Conservation (phyloP, 345 rosid genomes). For the Mangifera indica region DNA sequence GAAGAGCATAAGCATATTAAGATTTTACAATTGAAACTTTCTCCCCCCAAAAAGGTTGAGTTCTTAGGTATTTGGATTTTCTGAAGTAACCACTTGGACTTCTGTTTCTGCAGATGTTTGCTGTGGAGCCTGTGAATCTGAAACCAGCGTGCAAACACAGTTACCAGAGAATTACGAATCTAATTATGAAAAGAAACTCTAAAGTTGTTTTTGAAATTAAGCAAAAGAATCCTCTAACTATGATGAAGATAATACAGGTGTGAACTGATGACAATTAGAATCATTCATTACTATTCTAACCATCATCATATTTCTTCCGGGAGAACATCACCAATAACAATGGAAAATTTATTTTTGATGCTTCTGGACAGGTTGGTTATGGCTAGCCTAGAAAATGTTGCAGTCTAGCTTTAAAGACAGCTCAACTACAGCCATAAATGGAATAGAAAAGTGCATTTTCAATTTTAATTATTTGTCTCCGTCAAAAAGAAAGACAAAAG, state of each 20-base stretch:
- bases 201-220: background rate
- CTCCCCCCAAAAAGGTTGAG: slow-evolving; percentile 13
- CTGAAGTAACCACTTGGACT: slow-evolving; percentile 35
- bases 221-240: slow-evolving; percentile 3
- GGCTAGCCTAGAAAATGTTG: background rate
- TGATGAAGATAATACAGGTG: background rate
- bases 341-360: background rate
- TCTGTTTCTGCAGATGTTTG: slow-evolving; percentile 45
- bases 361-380: background rate
- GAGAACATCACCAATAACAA: background rate
- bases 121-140: slow-evolving; percentile 54
- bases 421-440: slow-evolving; percentile 1
- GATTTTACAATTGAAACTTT: slow-evolving; percentile 44
- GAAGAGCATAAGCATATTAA: slow-evolving; percentile 33
- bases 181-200: background rate
- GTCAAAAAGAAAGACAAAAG: slow-evolving; percentile 3
- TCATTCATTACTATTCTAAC: background rate
- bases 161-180: background rate
- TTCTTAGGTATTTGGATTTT: slow-evolving; percentile 43
- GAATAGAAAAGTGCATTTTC: background rate
- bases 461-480: slow-evolving; percentile 3
- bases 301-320: background rate
- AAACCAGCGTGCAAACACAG: slow-evolving; percentile 9
- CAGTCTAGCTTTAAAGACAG: background rate
- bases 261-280: background rate